Evolutionary conservation across 2,329 filamentous ascomycete genomes (phyloP).

Genomic region (Didymella keratinophila): DNA sequence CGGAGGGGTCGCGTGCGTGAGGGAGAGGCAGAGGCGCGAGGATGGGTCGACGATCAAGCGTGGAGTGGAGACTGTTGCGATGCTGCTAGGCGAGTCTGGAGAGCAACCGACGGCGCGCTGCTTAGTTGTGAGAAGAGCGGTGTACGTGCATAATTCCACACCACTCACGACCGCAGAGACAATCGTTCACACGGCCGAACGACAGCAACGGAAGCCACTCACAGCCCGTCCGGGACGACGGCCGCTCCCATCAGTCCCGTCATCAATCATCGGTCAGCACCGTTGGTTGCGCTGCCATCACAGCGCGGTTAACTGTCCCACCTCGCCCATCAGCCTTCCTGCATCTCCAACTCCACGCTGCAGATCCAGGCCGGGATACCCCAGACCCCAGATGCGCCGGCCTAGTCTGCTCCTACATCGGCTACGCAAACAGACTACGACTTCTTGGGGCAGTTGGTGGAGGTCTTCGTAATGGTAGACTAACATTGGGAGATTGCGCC

Average conservation of each 20-base stretch:
- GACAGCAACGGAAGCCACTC: conserved; percentile 8
- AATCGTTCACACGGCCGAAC: conserved; percentile 1
- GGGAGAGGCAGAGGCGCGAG: conserved; percentile 4
- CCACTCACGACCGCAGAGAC: not conserved
- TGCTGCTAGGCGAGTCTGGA: conserved; percentile 1
- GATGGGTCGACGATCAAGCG: conserved; percentile 8
- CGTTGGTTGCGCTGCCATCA: conserved; percentile 1
- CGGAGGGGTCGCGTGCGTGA: conserved; percentile 8
- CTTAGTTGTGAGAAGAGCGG: conserved; percentile 6
- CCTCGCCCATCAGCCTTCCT: conserved; percentile 2
- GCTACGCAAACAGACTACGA: not conserved
- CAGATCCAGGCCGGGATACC: conserved; percentile 8
- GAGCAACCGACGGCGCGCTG: not conserved
- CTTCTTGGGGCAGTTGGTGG: not conserved
- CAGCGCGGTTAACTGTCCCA: conserved; percentile 3
- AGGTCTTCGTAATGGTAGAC: not conserved
- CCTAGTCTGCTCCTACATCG: conserved; percentile 2
- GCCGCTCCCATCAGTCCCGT: conserved; percentile 8
- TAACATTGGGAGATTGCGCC: not conserved
- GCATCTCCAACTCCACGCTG: not conserved
- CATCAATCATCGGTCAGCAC: not conserved
- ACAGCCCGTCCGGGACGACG: not conserved
- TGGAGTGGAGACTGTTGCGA: conserved; percentile 5
- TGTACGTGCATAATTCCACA: not conserved
- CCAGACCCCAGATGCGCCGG: conserved; percentile 1